Base-by-base conservation (phyloP, 2,329 filamentous ascomycete genomes). In the Hymenoscyphus repandus region DNA sequence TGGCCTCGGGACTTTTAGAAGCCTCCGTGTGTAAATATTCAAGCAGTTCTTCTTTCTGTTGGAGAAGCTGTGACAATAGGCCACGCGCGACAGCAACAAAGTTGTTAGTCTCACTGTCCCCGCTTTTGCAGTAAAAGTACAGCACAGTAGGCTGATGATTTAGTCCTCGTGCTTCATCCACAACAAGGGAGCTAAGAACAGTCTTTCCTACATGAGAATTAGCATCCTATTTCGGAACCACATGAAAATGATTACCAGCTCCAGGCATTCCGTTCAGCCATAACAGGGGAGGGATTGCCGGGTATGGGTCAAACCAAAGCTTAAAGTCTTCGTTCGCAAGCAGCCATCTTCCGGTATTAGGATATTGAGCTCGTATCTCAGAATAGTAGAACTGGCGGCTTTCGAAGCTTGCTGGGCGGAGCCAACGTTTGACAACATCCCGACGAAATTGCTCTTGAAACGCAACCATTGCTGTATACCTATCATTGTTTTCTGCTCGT, bases 91-190 rank as follows among this genome's bases (percentile, higher is more conserved):
- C 56, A 6, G 58, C 51, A 6, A 64, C 53, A 40, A 69, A 70
- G 1, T 59, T 65, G 50, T 65, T 61, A 17, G 62, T 59, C 3
- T 58, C 42, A 3, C 44, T 17, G 42, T 70, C 62, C 5, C 55
- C 57, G 37, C 66, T 52, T 41, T 66, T 68, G 58, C 67, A 72
- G 53, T 71, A 72, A 60, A 72, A 72, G 57, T 61, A 72, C n/a
- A 32, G n/a, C 3, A 51, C 20, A 2, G 39, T 47, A 2, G 45
- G 51, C n/a, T 59, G 50, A 27, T 64, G 58, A 41, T 57, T 36
- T 56, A 17, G 15, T 17, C 50, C 56, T 48, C 40, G 41, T 33
- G 42, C 56, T 39, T 66, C 59, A 44, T 73, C 67, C 30, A 72
- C 47, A 27, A 70, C 54, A 1, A 66, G 50, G 4, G 70, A 72